Evolutionary conservation across 2,329 filamentous ascomycete species (phyloP).

Genomic region (Macroventuria anomochaeta): DNA sequence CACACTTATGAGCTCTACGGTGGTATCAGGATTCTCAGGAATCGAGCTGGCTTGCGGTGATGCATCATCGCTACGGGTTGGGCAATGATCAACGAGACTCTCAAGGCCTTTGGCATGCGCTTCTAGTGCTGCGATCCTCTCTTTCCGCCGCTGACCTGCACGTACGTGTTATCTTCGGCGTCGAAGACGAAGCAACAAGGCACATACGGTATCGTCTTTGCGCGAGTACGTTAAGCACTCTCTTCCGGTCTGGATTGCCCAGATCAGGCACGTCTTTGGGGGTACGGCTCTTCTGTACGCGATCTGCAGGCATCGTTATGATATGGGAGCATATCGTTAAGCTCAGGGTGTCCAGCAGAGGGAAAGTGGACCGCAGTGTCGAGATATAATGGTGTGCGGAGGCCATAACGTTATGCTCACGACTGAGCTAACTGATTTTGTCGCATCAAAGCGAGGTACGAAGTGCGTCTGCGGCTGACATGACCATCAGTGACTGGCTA

Average conservation of each 20-base stretch:
- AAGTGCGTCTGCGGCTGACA: constrained; percentile 1
- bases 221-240: constrained; percentile 40
- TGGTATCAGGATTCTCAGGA: too few species aligned
- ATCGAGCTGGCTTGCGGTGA: neutral
- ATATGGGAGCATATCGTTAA: constrained; percentile 14
- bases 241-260: constrained; percentile 41
- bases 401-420: constrained; percentile 38
- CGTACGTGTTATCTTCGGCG: neutral
- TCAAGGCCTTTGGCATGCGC: constrained; percentile 23
- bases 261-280: constrained; percentile 26
- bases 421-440: neutral
- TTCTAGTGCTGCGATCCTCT: constrained; percentile 36
- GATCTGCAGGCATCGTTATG: constrained; percentile 34
- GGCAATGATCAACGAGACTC: neutral
- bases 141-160: constrained; percentile 35
- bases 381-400: constrained; percentile 12
- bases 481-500: constrained; percentile 2
- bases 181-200: neutral
- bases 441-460: constrained; percentile 4
- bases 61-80: neutral
- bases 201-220: constrained; percentile 41
- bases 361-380: neutral
- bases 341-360: neutral
- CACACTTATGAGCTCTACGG: neutral
- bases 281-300: constrained; percentile 30